Percentiles rank a stretch among this genome's conserved stretches.
Evolutionary conservation across 352 stramenopile genomes (phyloP).

Genomic region (Globisporangium rhizosaccharum): DNA sequence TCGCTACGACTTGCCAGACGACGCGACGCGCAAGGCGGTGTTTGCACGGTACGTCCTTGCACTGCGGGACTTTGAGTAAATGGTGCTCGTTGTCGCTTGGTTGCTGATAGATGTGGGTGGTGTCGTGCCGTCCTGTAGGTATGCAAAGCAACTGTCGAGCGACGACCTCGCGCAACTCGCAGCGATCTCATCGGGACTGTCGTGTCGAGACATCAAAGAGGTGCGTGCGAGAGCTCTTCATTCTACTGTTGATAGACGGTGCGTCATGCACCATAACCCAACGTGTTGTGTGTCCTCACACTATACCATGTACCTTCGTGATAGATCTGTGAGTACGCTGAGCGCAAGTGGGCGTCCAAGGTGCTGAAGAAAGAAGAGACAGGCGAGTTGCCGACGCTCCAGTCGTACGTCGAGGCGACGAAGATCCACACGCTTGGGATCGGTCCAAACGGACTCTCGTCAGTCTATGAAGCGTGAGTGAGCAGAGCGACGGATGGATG

Average conservation of each 20-base stretch:
- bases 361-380: slow-evolving; percentile 82
- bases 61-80: too few species aligned
- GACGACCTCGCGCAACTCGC: slow-evolving; percentile 80
- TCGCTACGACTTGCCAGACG: slow-evolving; percentile 87
- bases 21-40: slow-evolving; percentile 76
- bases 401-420: slow-evolving; percentile 68
- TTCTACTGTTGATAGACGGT: not conserved
- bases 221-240: slow-evolving; percentile 17
- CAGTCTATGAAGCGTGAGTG: slow-evolving; percentile 51
- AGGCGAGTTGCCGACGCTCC: slow-evolving; percentile 58
- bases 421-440: slow-evolving; percentile 62
- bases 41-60: slow-evolving; percentile 66
- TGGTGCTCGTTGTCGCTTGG: not conserved
- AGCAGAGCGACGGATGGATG: not conserved
- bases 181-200: slow-evolving; percentile 75
- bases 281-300: too few species aligned
- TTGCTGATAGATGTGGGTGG: not conserved
- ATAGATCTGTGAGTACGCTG: slow-evolving; percentile 90
- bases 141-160: slow-evolving; percentile 84
- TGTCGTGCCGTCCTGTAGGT: slow-evolving; percentile 24
- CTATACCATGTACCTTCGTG: not conserved
- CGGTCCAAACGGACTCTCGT: slow-evolving; percentile 26
- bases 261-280: not conserved
- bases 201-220: slow-evolving; percentile 93
- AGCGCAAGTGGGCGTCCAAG: slow-evolving; percentile 90